Evolutionary conservation across 2,329 filamentous ascomycete species (phyloP), one percentile per base, ranked within the genome.

Genomic region (Penicillium rolfsii): DNA sequence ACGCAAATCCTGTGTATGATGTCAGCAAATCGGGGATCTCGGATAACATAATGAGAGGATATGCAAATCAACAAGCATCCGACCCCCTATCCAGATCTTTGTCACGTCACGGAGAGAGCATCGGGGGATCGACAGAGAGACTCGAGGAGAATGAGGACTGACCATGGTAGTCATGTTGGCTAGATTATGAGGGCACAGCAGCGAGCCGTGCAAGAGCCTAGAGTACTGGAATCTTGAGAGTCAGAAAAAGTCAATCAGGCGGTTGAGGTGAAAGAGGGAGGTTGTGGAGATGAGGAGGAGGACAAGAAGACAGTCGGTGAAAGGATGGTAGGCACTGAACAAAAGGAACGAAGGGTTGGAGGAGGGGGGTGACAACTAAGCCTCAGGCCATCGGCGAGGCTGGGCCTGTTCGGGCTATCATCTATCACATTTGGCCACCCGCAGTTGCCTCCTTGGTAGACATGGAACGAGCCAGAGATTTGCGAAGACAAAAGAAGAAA

Each of bases 1-100:
- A 76, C 95, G 93, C 74, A 99, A 89, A 87, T 99, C 95, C 94
- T 98, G 73, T n/a, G 33, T n/a, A 55, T 30, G 40, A 55, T 59
- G 67, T 72, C 50, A 73, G 67, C 43, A 62, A 46, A 16, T 16
- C 24, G 4, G 19, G 26, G 4, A 35, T 41, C 35, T 49, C 35
- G n/a, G 26, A 16, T 48, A 35, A 1, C 9, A 14, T 30, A 6
- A 30, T 4, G 33, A 14, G 19, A 22, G 5, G 9, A 5, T 3
- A 46, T 52, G 30, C 8, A n/a, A 54, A 24, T 19, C 19, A 24
- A 41, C 43, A 26, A 40, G 7, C 22, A 43, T 12, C 30, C 26
- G 35, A 11, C 9, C 26, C 38, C 38, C 16, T 19, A 30, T 24
- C 38, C 38, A 35, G 45, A n/a, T 8, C 6, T 48, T 48, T 8